Base-by-base conservation (phyloP, 1,139 yeast genomes). In the Hyphopichia pseudoburtonii region DNA sequence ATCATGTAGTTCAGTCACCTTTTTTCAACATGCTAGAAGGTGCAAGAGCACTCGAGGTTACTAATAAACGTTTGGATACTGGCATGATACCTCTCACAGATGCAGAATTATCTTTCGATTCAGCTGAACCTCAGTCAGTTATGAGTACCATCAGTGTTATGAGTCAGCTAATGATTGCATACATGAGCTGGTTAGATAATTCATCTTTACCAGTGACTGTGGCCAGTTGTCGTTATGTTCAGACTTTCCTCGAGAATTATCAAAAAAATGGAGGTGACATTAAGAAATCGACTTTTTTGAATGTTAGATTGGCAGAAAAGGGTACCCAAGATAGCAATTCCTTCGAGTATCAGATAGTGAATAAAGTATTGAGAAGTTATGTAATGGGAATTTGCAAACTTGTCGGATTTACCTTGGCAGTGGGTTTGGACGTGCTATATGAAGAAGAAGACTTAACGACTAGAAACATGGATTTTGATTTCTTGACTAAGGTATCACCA, bases 391-490 rank as follows among this genome's bases (percentile, higher is more conserved):
- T 80, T 7, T 59, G 78, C 33, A 76, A 74, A 42, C 72, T 79
- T 48, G 71, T 78, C 5, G 78, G 78, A 16, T 64, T 76, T 34
- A 66, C 74, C 5, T 51, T 75, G 3, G 56, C 60, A 7, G 58
- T 82, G 26, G 79, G 82, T 1, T 64, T 71, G 14, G 82, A 80
- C n/a, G 83, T 80, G 6, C 64, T 85, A 14, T 80, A 79, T 47
- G 90, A 84, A 48, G 92, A 85, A 50, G 94, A 85, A 51, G 94
- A 85, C 56, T 60, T 85, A 35, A 80, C 81, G 38, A 78, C 85
- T 2, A 75, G 83, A 45, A 66, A 70, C 10, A 78, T 83, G 82
- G 79, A 78, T 35, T 52, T 70, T 35, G 61, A 66, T 41, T 67
- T 66, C 37, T 56, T 70, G 35, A 41, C 43, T 19, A 57, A 52